A percentile compares a stretch with the other conserved stretches of the same genome.
Evolutionary conservation across 148 eudicot genomes (phyloP).

Genomic region (Rhododendron williamsianum): DNA sequence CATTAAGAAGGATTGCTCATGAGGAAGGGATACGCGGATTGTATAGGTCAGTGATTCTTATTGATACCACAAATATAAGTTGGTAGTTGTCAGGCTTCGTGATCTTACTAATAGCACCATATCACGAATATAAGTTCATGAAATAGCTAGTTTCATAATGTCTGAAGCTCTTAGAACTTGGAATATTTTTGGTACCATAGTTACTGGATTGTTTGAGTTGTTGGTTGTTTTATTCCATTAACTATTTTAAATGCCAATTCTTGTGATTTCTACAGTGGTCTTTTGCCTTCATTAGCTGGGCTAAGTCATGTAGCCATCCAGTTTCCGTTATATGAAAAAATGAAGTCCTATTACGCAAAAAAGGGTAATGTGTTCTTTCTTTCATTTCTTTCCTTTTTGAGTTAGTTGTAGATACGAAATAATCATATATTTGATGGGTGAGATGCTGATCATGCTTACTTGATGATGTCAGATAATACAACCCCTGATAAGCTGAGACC

Average conservation of each 20-base stretch:
- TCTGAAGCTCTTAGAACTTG: background rate
- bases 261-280: slow-evolving; percentile 62
- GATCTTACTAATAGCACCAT: background rate
- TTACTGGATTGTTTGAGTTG: background rate
- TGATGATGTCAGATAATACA: slow-evolving; percentile 49
- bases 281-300: slow-evolving; percentile 90
- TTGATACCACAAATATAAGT: background rate
- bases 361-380: slow-evolving; percentile 39
- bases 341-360: slow-evolving; percentile 69
- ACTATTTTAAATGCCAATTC: background rate
- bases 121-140: background rate
- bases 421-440: background rate
- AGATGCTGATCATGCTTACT: slow-evolving; percentile 9
- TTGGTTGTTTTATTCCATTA: background rate
- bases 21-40: slow-evolving; percentile 83
- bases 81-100: background rate
- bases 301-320: slow-evolving; percentile 93
- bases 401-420: background rate
- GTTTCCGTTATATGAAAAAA: slow-evolving; percentile 84
- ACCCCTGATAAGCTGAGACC: slow-evolving; percentile 51
- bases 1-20: slow-evolving; percentile 60
- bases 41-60: slow-evolving; percentile 56
- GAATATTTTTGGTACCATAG: background rate
- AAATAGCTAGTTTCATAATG: background rate
- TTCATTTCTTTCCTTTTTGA: background rate